These are phyloP conservation scores for Bacidia rubella DNA, from an alignment of 495 filamentous ascomycete genomes.

Conservation along the genomic window DNA sequence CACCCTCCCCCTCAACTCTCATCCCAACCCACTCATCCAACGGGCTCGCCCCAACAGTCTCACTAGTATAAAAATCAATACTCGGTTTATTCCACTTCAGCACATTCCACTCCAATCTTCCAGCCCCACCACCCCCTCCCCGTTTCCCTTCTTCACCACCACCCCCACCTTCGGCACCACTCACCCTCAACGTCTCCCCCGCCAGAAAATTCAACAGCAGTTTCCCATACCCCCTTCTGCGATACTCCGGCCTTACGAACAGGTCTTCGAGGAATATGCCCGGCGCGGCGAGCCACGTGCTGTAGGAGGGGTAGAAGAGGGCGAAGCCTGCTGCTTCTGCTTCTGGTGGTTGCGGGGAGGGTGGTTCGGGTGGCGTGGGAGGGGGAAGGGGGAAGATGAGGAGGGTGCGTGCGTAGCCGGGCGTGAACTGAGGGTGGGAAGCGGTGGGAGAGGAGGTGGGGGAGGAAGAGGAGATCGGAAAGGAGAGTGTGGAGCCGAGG, in stretches of 20 bases:
- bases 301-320: conserved; percentile 60
- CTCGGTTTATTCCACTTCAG: conserved; percentile 81
- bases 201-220: conserved; percentile 63
- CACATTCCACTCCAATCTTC: conserved; percentile 81
- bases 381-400: conserved; percentile 22
- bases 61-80: conserved; percentile 66
- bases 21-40: conserved; percentile 86
- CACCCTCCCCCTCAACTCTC: conserved; percentile 64
- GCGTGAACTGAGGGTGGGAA: neutral
- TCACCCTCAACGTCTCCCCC: conserved; percentile 49
- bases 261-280: conserved; percentile 94
- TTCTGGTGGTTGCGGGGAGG: conserved; percentile 15
- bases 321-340: conserved; percentile 45
- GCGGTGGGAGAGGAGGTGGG: conserved; percentile 27
- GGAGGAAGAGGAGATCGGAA: conserved; percentile 32
- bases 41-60: conserved; percentile 55
- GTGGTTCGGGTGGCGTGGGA: conserved; percentile 10
- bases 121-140: neutral
- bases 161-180: conserved; percentile 30
- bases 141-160: conserved; percentile 27
- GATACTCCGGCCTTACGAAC: conserved; percentile 57
- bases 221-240: conserved; percentile 69
- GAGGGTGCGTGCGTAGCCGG: conserved; percentile 22
- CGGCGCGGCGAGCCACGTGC: conserved; percentile 73
- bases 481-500: conserved; percentile 67